Conservation (phyloP, 2,329 filamentous ascomycete species). For the Beauveria brongniartii region DNA sequence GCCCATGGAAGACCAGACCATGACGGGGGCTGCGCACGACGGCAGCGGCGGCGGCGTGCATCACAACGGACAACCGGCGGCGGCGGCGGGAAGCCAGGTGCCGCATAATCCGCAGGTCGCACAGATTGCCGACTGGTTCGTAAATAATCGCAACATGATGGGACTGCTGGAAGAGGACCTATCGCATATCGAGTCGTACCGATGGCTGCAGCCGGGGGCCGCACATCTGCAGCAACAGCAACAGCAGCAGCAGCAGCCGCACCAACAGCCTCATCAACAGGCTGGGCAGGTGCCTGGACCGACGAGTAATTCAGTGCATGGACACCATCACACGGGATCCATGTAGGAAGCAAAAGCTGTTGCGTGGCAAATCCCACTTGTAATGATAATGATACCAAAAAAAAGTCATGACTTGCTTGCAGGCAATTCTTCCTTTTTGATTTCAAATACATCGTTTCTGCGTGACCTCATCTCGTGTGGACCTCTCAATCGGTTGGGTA, state of each 20-base stretch:
- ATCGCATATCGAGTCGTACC: constrained; percentile 33
- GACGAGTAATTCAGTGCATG: background rate
- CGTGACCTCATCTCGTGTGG: background rate
- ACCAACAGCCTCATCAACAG: background rate
- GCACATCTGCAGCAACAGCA: background rate
- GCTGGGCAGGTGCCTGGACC: background rate
- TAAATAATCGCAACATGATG: constrained; percentile 57
- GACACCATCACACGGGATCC: constrained; percentile 5
- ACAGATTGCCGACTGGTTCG: constrained; percentile 58
- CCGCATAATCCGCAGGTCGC: constrained; percentile 26
- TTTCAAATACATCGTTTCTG: background rate
- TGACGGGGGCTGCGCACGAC: constrained; percentile 16
- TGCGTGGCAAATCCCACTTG: background rate
- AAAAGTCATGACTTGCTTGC: background rate
- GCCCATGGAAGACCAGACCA: constrained; percentile 29
- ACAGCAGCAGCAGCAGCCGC: background rate
- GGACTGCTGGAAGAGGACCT: constrained; percentile 55
- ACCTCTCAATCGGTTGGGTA: constrained; percentile 48
- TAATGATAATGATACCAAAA: constrained; percentile 12
- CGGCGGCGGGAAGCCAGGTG: background rate
- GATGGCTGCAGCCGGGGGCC: constrained; percentile 23
- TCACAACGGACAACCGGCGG: constrained; percentile 10
- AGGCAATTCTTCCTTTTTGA: background rate
- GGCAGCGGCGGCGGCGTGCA: constrained; percentile 14
- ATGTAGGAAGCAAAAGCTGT: background rate